phyloP scores from a whole-genome alignment of 257 asterid genomes.

The Catharanthus roseus region DNA sequence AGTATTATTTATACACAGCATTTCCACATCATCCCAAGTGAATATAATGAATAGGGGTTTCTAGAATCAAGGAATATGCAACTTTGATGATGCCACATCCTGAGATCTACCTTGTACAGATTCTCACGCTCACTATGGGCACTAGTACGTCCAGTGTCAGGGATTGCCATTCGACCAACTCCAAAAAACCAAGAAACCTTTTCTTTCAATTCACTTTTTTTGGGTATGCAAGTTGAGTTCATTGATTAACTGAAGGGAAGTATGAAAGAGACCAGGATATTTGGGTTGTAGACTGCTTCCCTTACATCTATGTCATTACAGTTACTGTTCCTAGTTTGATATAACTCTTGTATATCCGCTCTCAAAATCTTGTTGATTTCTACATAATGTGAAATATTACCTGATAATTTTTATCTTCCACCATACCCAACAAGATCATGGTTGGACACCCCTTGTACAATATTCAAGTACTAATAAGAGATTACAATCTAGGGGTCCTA shows the following conservation, averaged over 20 bases:
- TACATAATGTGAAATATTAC: neutral
- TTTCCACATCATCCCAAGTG: neutral
- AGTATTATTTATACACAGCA: neutral
- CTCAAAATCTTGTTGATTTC: no score
- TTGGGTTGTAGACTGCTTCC: no score
- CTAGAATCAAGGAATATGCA: neutral
- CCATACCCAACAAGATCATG: neutral
- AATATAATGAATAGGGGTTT: neutral
- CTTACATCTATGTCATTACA: no score
- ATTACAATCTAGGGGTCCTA: neutral
- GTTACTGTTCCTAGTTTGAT: no score
- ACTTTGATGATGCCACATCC: neutral
- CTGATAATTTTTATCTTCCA: no score
- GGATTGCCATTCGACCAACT: neutral
- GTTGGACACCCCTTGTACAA: neutral
- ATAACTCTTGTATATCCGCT: no score
- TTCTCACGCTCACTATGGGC: neutral
- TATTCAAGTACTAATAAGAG: neutral
- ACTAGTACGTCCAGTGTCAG: neutral
- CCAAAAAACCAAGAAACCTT: neutral
- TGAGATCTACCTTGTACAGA: neutral
- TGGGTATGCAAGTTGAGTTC: no score
- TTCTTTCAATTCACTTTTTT: no score
- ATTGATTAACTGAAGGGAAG: no score
- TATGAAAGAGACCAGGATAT: no score